phyloP scores from a whole-genome alignment of 2,329 filamentous ascomycete genomes.

The Botryotinia narcissicola region DNA sequence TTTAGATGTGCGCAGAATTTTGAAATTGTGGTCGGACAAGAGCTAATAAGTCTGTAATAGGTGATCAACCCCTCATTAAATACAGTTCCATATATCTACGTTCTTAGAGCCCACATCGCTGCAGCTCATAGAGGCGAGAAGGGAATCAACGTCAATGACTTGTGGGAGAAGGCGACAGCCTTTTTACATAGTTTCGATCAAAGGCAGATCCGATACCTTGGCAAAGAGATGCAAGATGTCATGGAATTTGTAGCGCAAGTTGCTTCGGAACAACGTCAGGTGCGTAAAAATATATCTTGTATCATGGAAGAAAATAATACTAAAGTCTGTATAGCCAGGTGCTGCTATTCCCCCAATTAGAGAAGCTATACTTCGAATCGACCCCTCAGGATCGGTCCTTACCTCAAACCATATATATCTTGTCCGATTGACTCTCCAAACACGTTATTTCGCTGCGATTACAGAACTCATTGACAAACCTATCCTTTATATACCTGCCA shows the following conservation, averaged over 20 bases:
- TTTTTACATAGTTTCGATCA: conserved; percentile 47
- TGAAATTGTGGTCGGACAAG: background rate
- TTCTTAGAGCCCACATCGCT: conserved; percentile 50
- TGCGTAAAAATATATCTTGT: conserved; percentile 22
- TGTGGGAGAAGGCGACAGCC: conserved; percentile 50
- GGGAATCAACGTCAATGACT: conserved; percentile 27
- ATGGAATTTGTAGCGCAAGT: conserved; percentile 41
- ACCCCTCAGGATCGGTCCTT: conserved; percentile 64
- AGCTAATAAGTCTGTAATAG: conserved; percentile 27
- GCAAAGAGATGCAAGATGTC: conserved; percentile 46
- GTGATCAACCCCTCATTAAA: conserved; percentile 52
- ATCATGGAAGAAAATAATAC: background rate
- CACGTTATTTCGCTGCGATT: conserved; percentile 52
- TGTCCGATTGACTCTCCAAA: conserved; percentile 54
- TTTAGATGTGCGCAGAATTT: conserved; percentile 39
- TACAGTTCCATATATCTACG: conserved; percentile 57
- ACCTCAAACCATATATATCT: conserved; percentile 62
- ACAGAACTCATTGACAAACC: conserved; percentile 62
- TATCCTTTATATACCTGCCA: conserved; percentile 63
- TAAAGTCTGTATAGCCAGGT: conserved; percentile 29
- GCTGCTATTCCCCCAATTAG: conserved; percentile 34
- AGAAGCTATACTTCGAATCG: conserved; percentile 60
- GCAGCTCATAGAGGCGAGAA: conserved; percentile 38
- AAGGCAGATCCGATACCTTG: conserved; percentile 53
- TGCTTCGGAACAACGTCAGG: conserved; percentile 29